phyloP scores from a whole-genome alignment of 2,329 filamentous ascomycete genomes.

The Claviceps arundinis region DNA sequence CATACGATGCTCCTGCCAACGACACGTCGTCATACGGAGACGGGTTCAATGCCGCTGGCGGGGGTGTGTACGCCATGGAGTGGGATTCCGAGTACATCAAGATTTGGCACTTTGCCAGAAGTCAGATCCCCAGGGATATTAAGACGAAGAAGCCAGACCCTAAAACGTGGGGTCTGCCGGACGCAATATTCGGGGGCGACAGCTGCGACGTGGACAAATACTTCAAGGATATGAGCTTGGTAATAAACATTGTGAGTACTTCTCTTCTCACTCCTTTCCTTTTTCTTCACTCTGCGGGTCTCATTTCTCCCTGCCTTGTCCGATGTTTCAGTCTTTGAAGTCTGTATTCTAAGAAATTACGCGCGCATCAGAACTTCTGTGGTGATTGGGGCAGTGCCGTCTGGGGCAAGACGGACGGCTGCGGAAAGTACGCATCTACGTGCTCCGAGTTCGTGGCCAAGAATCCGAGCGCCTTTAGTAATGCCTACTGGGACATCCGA shows the following conservation, averaged over 20 bases:
- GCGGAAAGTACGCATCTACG: constrained; percentile 26
- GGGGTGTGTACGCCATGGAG: constrained; percentile 58
- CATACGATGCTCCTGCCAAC: constrained; percentile 24
- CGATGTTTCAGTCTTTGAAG: too few relatives aligned
- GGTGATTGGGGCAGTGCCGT: constrained; percentile 53
- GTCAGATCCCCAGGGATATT: constrained; percentile 52
- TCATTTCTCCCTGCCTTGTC: too few relatives aligned
- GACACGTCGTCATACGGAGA: constrained; percentile 42
- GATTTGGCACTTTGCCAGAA: constrained; percentile 66
- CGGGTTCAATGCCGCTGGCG: constrained; percentile 50
- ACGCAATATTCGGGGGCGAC: constrained; percentile 52
- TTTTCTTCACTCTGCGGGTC: too few relatives aligned
- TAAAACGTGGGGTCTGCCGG: constrained; percentile 51
- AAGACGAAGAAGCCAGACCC: constrained; percentile 46
- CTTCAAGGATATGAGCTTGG: constrained; percentile 58
- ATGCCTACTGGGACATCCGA: constrained; percentile 39
- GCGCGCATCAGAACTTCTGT: constrained; percentile 48
- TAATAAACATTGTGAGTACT: constrained; percentile 48
- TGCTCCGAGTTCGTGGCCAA: constrained; percentile 33
- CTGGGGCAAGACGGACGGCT: constrained; percentile 28
- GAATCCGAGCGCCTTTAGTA: constrained; percentile 29
- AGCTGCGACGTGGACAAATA: constrained; percentile 51
- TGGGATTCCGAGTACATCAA: constrained; percentile 58
- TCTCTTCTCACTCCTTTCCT: background rate
- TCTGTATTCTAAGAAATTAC: too few relatives aligned